Evolutionary conservation across 768 basidiomycete genomes (phyloP).

Genomic region (Rhodotorula kratochvilovae): DNA sequence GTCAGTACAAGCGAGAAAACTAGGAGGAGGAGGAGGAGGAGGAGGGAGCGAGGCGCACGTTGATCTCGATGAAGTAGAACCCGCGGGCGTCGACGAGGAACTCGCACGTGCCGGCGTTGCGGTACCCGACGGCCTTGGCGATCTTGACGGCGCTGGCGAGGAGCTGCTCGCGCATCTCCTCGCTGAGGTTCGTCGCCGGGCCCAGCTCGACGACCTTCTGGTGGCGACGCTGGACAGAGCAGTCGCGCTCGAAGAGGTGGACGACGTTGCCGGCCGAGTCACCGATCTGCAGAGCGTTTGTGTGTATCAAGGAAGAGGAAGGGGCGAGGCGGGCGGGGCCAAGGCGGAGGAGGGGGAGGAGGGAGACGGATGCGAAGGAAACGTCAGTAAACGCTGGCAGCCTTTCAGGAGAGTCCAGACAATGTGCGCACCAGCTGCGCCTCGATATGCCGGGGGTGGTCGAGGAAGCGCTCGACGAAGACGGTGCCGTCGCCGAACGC

Average conservation of each 20-base stretch:
- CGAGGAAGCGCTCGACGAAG: conserved; percentile 96
- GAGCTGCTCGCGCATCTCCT: conserved; percentile 83
- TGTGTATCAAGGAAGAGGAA: no score
- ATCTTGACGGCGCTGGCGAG: conserved; percentile 86
- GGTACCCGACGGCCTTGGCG: conserved; percentile 85
- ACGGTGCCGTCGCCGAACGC: conserved; percentile 99
- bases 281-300: conserved; percentile 54
- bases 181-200: conserved; percentile 87
- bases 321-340: no score
- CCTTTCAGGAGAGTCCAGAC: no score
- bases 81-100: conserved; percentile 96
- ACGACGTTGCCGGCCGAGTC: conserved; percentile 90
- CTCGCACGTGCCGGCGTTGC: conserved; percentile 90
- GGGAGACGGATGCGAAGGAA: no score
- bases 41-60: conserved; percentile 1
- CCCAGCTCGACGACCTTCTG: conserved; percentile 98
- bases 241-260: conserved; percentile 97
- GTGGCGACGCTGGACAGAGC: conserved; percentile 94
- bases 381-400: no score
- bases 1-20: background rate
- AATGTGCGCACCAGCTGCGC: conserved; percentile 69
- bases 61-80: conserved; percentile 98
- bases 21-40: background rate
- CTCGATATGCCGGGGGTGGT: conserved; percentile 95
- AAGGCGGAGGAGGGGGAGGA: conserved; percentile 47